Evolutionary conservation across 2,329 filamentous ascomycete species (phyloP), one percentile per base, ranked within the genome.

Genomic region (Cordyceps farinosa): DNA sequence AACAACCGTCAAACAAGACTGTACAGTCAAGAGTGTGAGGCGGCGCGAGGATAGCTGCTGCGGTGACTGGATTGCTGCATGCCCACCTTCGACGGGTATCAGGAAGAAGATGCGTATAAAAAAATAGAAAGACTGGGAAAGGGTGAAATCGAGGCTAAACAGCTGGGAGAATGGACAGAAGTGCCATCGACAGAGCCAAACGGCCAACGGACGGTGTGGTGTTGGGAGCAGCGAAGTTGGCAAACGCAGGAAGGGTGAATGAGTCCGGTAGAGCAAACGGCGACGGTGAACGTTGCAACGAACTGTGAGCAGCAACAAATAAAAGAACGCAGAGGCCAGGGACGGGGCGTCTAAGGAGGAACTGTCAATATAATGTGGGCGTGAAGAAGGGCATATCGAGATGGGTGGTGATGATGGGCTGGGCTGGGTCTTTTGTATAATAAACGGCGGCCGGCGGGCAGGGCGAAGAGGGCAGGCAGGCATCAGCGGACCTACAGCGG

Each of bases 351-450:
- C 48, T 32, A 6, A 55, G 27, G 48, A 34, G 40, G 30, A 42
- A 48, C 3, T 11, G 17, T 54, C 42, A 30, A 54, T 27, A 30
- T 5, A 30, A 11, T 40, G 59, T 47, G 51, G 50, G 50, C 59
- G 38, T 54, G 22, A 38, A 36, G 48, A 61, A 15, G 57, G 51
- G 40, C 40, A 55, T 61, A 53, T 61, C 50, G 30, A 48, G 15
- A 52, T 61, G 58, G 48, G 53, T 29, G 48, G 38, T 38, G 48
- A 61, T 52, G 48, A 53, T 34, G 59, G 69, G 70, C 72, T 68
- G 61, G 64, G 48, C 62, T 65, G 60, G 60, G 64, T 63, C 61
- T 63, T 63, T 63, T 63, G 61, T 63, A 63, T 51, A 57, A 53
- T 51, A 47, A 38, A 54, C 32, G 38, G 54, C 54, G 9, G 54